Evolutionary conservation across 2,329 filamentous ascomycete genomes (phyloP), one percentile per base, ranked within the genome.

Genomic region (Monosporascus sp.): DNA sequence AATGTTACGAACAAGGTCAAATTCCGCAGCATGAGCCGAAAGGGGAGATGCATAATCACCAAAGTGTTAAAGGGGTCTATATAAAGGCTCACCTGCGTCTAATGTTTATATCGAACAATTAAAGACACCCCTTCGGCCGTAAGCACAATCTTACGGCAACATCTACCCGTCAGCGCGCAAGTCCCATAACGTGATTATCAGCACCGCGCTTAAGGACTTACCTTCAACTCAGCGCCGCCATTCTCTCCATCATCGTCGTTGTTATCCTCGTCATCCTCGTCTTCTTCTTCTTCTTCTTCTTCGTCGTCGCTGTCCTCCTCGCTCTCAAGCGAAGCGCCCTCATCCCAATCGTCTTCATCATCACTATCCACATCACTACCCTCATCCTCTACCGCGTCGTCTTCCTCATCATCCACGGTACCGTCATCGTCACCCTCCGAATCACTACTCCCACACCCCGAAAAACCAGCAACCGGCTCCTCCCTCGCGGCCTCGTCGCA

Each of bases 211-310:
- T 35, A 35, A 35, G 5, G 31, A 35, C 31, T 35, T 35, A 35
- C 31, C 31, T 26, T 35, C 37, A 51, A n/a, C 50, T 17, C 26
- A 7, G 18, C 43, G 14, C 50, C 50, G n/a, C 51, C 52, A 11
- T 56, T 58, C 28, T 56, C 59, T 17, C 57, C 60, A 15, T 60
- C 51, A 15, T 59, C 59, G 17, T 63, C 60, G 2, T 53, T 52
- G 4, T 60, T 55, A 2, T 58, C 55, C 7, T 52, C 54, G 11
- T 53, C 56, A 7, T 58, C 58, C 2, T 57, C 57, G 2, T 55
- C 59, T 2, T 51, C 62, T 2, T 60, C 48, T 18, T 15, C n/a
- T 1, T 28, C 15, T 43, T 55, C 1, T 5, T 55, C 58, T 15
- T 59, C 58, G 2, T 44, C 41, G 6, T 50, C n/a, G 22, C 37